These are phyloP conservation scores for Grosmannia clavigera DNA, from an alignment of 2,329 filamentous ascomycete genomes.

Conservation along the genomic window DNA sequence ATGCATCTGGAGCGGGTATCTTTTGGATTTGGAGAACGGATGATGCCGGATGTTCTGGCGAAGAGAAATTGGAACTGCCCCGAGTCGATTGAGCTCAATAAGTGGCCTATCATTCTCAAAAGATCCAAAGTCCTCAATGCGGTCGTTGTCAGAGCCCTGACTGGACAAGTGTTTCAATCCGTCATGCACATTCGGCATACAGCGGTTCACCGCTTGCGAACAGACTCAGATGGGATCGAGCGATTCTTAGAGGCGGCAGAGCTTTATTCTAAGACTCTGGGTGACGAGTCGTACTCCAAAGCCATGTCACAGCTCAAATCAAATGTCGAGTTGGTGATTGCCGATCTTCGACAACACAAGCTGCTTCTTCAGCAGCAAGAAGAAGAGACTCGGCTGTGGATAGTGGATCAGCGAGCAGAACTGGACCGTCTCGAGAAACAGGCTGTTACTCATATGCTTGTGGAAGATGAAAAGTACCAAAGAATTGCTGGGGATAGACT, in stretches of 20 bases:
- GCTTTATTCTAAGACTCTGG: not conserved
- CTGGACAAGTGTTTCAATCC: not conserved
- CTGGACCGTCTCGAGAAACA: not conserved
- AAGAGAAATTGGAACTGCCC: not conserved
- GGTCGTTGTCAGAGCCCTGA: not conserved
- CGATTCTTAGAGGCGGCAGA: not conserved
- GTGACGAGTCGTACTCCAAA: not conserved
- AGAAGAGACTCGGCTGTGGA: not conserved
- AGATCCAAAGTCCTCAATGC: not conserved
- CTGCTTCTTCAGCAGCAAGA: not conserved
- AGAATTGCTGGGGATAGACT: not conserved
- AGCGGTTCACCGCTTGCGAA: not conserved
- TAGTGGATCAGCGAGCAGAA: not conserved
- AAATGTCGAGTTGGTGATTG: not conserved
- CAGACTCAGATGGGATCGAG: not conserved
- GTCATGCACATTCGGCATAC: not conserved
- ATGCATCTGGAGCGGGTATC: not conserved
- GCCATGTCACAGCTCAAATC: not conserved
- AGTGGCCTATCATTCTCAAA: not conserved
- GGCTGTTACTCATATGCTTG: not conserved
- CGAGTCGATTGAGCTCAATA: not conserved
- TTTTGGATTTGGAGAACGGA: not conserved
- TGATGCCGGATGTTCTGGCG: not conserved
- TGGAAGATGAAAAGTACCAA: not conserved
- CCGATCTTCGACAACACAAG: not conserved